Evolutionary conservation across 768 basidiomycete species (phyloP).

Genomic region (Suillus alpinus): DNA sequence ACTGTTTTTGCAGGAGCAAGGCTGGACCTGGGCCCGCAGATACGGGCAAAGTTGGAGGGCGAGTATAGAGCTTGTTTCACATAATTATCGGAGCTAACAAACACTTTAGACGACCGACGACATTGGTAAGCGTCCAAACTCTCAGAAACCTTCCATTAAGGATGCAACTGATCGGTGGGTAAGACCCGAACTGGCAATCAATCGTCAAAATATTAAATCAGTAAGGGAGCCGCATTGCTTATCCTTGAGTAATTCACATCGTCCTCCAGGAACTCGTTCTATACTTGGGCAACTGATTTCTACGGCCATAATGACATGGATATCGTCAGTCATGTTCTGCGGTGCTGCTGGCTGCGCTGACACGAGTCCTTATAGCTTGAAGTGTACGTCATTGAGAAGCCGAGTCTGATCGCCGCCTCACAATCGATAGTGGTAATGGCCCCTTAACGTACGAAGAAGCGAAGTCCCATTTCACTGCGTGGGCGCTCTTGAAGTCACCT

Average conservation of each 20-base stretch:
- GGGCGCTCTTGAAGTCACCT: constrained; percentile 71
- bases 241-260: not conserved
- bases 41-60: constrained; percentile 70
- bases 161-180: not conserved
- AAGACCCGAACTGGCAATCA: constrained; percentile 49
- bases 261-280: constrained; percentile 57
- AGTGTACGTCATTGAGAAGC: constrained; percentile 38
- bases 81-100: not conserved
- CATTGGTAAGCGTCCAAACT: constrained; percentile 33
- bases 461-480: constrained; percentile 70
- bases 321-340: constrained; percentile 43
- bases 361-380: constrained; percentile 40
- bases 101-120: constrained; percentile 46
- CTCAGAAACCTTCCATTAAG: not conserved
- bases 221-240: constrained; percentile 26
- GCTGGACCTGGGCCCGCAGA: constrained; percentile 59
- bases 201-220: constrained; percentile 53
- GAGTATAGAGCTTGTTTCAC: constrained; percentile 14
- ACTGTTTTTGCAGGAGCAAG: constrained; percentile 44
- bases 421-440: constrained; percentile 53
- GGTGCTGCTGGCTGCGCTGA: not conserved
- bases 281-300: constrained; percentile 60
- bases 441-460: constrained; percentile 58
- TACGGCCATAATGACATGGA: constrained; percentile 70
- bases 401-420: not conserved